Base-by-base conservation (phyloP, 2,329 filamentous ascomycete species). In the Pseudogymnoascus sp. region DNA sequence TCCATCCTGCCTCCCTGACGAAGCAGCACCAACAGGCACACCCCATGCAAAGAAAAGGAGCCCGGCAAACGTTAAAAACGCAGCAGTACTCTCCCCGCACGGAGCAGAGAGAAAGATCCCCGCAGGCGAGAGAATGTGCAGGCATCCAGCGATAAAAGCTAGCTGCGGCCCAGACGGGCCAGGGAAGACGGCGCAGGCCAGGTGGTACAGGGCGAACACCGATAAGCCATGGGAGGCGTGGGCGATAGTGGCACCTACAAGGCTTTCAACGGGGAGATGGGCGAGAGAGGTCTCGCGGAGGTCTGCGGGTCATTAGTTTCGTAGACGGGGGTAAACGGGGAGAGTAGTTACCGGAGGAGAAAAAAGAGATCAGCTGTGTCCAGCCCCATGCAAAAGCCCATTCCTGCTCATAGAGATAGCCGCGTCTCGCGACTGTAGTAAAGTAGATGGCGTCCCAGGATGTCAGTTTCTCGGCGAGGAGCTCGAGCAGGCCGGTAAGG, bases 61-160 rank as follows among this genome's bases (percentile, higher is more conserved):
- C 0, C 91, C 94, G 0, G 80, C 67, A 69, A 97, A 90, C 40
- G 88, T 89, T 35, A 96, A 77, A 21, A 89, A 78, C 0, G 93
- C 86, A 73, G 92, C 97, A 0, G 87, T 74, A 65, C 88, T 85
- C 76, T 99, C 94, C 8, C 85, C 82, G 73, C 94, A 96, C 0
- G 93, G 91, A 0, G 92, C 88, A 0, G 88, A 92, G 15, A 99
- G 82, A 72, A 99, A 97, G 2, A 97, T 75, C 0, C 93, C 93
- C 0, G 89, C 94, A 0, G 94, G 93, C 0, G 90, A 94, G 58
- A 97, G 71, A 61, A 96, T 82, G 73, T 97, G 91, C 58, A 97
- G 77, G 13, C 82, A 76, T 2, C 90, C 85, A 7, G 90, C 81
- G 21, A 88, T 72, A 64, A 93, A 86, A 1, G 90, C 82, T 40